Evolutionary conservation across 805 yeast genomes (phyloP), one percentile per base, ranked within the genome.

Genomic region (Gaillardinia entomophila): DNA sequence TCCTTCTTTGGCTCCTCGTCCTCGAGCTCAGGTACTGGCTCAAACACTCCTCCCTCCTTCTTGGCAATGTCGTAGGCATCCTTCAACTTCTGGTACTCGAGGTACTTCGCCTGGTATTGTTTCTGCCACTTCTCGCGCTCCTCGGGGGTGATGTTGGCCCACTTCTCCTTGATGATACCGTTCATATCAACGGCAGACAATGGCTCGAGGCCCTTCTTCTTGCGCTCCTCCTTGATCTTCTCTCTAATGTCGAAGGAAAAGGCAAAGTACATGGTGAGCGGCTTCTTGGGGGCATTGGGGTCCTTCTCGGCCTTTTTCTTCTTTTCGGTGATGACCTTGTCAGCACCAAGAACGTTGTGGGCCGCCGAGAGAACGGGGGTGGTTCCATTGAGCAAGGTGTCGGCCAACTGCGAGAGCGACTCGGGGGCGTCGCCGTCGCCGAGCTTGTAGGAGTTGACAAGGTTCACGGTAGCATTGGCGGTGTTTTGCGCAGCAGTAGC

Each of bases 271-370:
- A 85, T 82, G 15, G 96, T 88, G 51, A 86, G 68, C 12, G 98
- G 97, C 51, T 88, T 88, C 70, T 85, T 87, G 38, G 98, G 98
- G 28, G 96, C 96, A 50, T 84, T 81, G 32, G 97, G 97, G 60
- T 90, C 97, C 46, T 61, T 68, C 33, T 61, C 68, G 24, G 55
- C 64, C 48, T 67, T 70, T 48, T 62, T 66, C 48, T 73, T 76
- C 60, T 75, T 80, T 36, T 57, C 59, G 44, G 65, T 68, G 55
- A 68, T 68, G 6, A 36, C 34, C 30, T 38, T 36, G 10, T 31
- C 36, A 13, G 34, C 26, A 6, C 18, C 28, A 28, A 49, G 29
- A n/a, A 27, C 33, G 16, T 34, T 34, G 16, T 11, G 8, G 28
- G 28, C 28, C 10, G n/a, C 13, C 12, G 5, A 4, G 18, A 8